Percentiles rank a stretch among this genome's conserved stretches.
These are phyloP conservation scores for Cyclostephanos invisitatus DNA, from an alignment of 108 stramenopile genomes.

Conservation along the genomic window DNA sequence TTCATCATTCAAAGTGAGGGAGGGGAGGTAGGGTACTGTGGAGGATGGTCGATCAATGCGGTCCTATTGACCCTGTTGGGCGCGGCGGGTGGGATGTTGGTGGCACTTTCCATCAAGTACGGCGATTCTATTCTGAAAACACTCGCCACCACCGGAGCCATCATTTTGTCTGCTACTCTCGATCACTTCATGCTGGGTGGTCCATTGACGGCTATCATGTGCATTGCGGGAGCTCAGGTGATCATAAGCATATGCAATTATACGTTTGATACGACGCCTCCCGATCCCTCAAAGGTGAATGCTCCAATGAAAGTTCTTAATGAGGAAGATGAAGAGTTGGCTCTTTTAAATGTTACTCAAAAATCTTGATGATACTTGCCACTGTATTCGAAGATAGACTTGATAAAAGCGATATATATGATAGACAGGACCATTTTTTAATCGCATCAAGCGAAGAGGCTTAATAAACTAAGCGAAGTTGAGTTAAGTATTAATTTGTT, in stretches of 20 bases:
- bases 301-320: background rate
- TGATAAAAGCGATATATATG: background rate
- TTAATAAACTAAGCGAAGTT: background rate
- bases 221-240: slow-evolving; percentile 78
- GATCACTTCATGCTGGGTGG: slow-evolving; percentile 76
- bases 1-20: slow-evolving; percentile 69
- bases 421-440: background rate
- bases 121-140: slow-evolving; percentile 95
- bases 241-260: slow-evolving; percentile 83
- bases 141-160: slow-evolving; percentile 87
- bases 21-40: slow-evolving; percentile 59
- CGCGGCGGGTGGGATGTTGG: slow-evolving; percentile 90
- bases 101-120: slow-evolving; percentile 93
- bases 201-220: slow-evolving; percentile 77
- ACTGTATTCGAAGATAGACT: background rate
- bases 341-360: slow-evolving; percentile 7
- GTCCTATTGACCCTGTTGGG: slow-evolving; percentile 66
- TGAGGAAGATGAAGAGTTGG: slow-evolving; percentile 23
- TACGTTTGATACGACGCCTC: slow-evolving; percentile 72
- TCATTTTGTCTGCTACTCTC: slow-evolving; percentile 67
- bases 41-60: slow-evolving; percentile 74
- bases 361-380: background rate
- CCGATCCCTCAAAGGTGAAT: slow-evolving; percentile 23
- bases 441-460: background rate
- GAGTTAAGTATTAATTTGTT: background rate